A percentile compares a stretch with the other conserved stretches of the same genome.
phyloP scores from a whole-genome alignment of 441 rosid genomes.

The Jatropha multifida region DNA sequence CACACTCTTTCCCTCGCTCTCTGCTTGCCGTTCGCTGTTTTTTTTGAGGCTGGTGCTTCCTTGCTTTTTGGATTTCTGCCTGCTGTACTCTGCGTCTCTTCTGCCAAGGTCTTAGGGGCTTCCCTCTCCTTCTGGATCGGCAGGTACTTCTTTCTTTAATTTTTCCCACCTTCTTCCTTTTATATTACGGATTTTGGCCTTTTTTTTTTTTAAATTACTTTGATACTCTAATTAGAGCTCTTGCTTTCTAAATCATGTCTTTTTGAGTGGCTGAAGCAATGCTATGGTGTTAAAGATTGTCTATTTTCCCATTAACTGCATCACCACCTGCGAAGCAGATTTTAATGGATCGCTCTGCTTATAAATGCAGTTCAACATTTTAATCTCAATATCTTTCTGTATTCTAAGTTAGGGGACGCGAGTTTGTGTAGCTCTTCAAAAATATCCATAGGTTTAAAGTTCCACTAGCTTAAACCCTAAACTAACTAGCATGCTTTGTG shows the following conservation, averaged over 20 bases:
- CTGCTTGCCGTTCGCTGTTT: constrained; percentile 81
- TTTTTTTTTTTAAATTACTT: not conserved
- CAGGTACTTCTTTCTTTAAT: constrained; percentile 44
- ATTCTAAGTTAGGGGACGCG: not conserved
- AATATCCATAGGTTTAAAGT: not conserved
- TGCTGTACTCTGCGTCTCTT: constrained; percentile 72
- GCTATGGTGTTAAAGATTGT: too few relatives aligned
- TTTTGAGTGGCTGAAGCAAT: too few relatives aligned
- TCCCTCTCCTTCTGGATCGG: constrained; percentile 91
- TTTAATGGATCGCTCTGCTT: too few relatives aligned
- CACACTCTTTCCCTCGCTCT: constrained; percentile 75
- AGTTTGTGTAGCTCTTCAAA: not conserved
- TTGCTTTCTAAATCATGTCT: too few relatives aligned
- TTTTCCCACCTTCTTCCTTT: not conserved
- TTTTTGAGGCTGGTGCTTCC: constrained; percentile 89
- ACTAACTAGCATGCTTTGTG: too few relatives aligned
- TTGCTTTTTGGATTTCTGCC: constrained; percentile 79
- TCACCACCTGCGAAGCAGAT: too few relatives aligned
- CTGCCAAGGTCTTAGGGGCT: constrained; percentile 81
- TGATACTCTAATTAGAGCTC: not conserved
- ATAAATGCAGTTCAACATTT: too few relatives aligned
- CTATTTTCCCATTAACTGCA: too few relatives aligned
- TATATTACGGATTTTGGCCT: not conserved
- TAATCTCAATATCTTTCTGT: not conserved
- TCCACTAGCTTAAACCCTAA: too few relatives aligned